Percentiles rank a stretch among this genome's conserved stretches.
Conservation (phyloP, 2,329 filamentous ascomycete genomes). For the Monilinia fructicola region DNA sequence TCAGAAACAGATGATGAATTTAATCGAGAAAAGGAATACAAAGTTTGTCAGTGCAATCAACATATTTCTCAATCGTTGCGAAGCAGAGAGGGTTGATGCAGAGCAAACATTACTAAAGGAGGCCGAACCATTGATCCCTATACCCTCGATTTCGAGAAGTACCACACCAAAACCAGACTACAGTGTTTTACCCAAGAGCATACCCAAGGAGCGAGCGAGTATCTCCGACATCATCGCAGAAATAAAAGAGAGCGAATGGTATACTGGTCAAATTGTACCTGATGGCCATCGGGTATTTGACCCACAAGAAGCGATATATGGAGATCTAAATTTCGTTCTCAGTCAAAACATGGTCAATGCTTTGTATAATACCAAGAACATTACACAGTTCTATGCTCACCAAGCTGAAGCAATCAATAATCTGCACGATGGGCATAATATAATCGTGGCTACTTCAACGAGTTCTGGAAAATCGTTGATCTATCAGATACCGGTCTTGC, state of each 20-base stretch:
- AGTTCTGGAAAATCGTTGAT: constrained; percentile 98
- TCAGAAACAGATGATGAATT: constrained; percentile 83
- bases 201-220: constrained; percentile 75
- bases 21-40: constrained; percentile 86
- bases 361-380: constrained; percentile 85
- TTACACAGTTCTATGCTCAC: constrained; percentile 84
- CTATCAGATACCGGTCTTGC: constrained; percentile 89
- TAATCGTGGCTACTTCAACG: constrained; percentile 92
- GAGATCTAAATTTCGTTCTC: constrained; percentile 79
- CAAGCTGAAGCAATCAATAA: constrained; percentile 93
- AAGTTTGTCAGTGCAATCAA: constrained; percentile 80
- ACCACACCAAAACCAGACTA: constrained; percentile 40
- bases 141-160: constrained; percentile 49
- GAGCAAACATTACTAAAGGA: constrained; percentile 62
- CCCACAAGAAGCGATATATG: constrained; percentile 76
- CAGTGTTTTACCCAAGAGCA: constrained; percentile 62
- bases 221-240: constrained; percentile 85
- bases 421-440: constrained; percentile 75
- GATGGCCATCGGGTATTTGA: constrained; percentile 92
- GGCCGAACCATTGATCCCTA: constrained; percentile 61
- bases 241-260: constrained; percentile 81
- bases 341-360: constrained; percentile 95
- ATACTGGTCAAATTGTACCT: constrained; percentile 87
- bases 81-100: constrained; percentile 63
- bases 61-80: constrained; percentile 72